Conservation (phyloP, 441 rosid species). For the Populus hybrid region DNA sequence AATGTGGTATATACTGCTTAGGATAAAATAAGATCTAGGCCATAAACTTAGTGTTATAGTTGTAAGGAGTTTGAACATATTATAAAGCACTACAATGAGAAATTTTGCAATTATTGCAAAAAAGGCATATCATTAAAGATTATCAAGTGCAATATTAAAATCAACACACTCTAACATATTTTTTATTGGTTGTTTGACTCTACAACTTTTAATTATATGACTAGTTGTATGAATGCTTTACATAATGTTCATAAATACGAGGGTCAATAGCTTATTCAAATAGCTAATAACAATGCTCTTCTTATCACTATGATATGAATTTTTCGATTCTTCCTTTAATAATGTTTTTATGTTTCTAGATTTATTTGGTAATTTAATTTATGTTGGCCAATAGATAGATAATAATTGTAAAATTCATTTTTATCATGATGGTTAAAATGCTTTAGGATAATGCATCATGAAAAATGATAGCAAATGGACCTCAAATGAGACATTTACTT, state of each 20-base stretch:
- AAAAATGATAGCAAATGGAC: too few relatives aligned
- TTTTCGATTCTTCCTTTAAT: not conserved
- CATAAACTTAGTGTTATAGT: too few relatives aligned
- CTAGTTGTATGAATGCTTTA: too few relatives aligned
- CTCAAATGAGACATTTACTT: not conserved
- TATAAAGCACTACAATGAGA: not conserved
- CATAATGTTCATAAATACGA: not conserved
- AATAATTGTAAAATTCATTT: not conserved
- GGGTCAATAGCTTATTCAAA: not conserved
- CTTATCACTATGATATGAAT: not conserved
- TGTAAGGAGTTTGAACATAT: too few relatives aligned
- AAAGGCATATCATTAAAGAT: not conserved
- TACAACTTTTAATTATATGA: not conserved
- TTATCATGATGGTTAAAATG: not conserved
- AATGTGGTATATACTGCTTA: too few relatives aligned
- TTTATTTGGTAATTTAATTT: too few relatives aligned
- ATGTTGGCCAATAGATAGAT: not conserved
- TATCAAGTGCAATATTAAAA: not conserved
- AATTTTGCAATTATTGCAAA: not conserved
- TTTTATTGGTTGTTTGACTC: too few relatives aligned
- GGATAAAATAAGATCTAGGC: too few relatives aligned
- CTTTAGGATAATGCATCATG: too few relatives aligned
- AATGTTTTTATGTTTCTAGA: too few relatives aligned
- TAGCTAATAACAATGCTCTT: not conserved
- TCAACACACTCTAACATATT: not conserved